Conservation (phyloP, 83 land plant species). For the Thuja plicata region DNA sequence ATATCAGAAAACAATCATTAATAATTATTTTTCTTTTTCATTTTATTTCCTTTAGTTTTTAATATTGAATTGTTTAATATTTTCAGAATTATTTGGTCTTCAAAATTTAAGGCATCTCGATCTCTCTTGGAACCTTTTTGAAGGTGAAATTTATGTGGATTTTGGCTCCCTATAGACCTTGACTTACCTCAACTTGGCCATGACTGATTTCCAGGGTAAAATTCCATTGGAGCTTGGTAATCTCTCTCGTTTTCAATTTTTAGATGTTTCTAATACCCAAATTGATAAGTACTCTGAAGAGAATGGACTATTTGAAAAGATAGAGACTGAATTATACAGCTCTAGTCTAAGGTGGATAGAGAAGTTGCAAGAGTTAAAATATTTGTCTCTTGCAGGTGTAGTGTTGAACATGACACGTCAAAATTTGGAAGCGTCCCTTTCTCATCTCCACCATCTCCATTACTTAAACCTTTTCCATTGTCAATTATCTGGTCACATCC, state of each 20-base stretch:
- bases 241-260: too few relatives aligned
- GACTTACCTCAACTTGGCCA: background rate
- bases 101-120: background rate
- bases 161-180: background rate
- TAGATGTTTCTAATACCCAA: background rate
- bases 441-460: background rate
- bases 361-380: slow-evolving; percentile 11
- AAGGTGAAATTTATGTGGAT: slow-evolving; percentile 20
- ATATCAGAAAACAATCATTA: too few relatives aligned
- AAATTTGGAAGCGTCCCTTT: background rate
- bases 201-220: background rate
- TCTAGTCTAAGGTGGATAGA: slow-evolving; percentile 32
- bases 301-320: too few relatives aligned
- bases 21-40: too few relatives aligned
- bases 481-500: too few relatives aligned
- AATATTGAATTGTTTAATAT: background rate
- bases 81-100: background rate
- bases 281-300: too few relatives aligned
- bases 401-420: background rate
- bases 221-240: slow-evolving; percentile 42
- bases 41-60: too few relatives aligned
- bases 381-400: background rate
- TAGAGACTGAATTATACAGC: slow-evolving; percentile 14
- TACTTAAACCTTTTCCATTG: slow-evolving; percentile 49
- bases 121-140: background rate